Percentiles rank a stretch among this genome's conserved stretches.
Conservation (phyloP, 768 basidiomycete genomes). For the Gloeophyllum trabeum region DNA sequence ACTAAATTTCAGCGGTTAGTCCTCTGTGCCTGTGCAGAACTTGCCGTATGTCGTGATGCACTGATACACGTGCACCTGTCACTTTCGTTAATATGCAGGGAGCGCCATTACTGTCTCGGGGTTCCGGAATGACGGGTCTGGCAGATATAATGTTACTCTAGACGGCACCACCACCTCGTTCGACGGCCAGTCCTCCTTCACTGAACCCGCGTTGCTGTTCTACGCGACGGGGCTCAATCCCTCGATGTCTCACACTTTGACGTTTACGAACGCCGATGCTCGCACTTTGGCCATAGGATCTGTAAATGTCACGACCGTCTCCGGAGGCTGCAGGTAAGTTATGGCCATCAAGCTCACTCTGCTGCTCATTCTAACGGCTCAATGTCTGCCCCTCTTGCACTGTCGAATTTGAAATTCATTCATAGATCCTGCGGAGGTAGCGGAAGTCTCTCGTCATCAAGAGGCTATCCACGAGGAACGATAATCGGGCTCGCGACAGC, state of each 20-base stretch:
- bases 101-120: constrained; percentile 52
- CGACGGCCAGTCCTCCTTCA: constrained; percentile 43
- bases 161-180: constrained; percentile 36
- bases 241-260: constrained; percentile 32
- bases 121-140: constrained; percentile 42
- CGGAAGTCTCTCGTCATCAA: no score
- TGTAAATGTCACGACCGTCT: constrained; percentile 34
- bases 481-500: constrained; percentile 58
- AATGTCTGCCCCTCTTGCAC: constrained; percentile 3
- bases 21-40: no score
- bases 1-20: not conserved
- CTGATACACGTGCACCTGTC: no score
- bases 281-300: constrained; percentile 38
- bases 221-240: constrained; percentile 51
- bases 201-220: constrained; percentile 44
- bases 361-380: constrained; percentile 2
- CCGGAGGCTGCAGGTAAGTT: constrained; percentile 23
- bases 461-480: constrained; percentile 33
- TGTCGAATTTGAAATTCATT: no score
- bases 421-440: no score
- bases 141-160: constrained; percentile 46
- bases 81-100: no score
- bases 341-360: not conserved
- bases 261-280: constrained; percentile 46
- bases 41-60: no score